phyloP scores from a whole-genome alignment of 2,329 filamentous ascomycete genomes.

The Thyridium curvatum region DNA sequence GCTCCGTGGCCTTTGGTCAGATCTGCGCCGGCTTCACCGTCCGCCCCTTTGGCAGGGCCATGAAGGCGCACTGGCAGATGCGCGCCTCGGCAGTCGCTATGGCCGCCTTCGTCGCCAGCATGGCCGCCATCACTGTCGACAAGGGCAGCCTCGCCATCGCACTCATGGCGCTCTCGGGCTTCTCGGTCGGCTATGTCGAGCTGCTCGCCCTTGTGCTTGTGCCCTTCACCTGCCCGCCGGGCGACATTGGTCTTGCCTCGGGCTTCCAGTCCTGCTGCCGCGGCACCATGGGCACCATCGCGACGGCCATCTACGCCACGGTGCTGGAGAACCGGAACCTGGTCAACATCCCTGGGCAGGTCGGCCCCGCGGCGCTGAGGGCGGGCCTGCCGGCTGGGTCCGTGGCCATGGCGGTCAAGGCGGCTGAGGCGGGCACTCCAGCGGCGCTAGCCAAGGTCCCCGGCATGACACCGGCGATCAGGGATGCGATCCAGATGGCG shows the following conservation, averaged over 20 bases:
- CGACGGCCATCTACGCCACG: neutral
- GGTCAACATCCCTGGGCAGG: neutral
- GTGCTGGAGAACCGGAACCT: neutral
- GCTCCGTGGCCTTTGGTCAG: neutral
- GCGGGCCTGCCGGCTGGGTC: neutral
- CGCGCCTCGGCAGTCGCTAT: neutral
- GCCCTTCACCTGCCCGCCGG: slow-evolving; percentile 3
- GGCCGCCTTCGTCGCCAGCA: slow-evolving; percentile 3
- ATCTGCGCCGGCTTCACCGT: neutral
- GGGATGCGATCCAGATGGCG: neutral
- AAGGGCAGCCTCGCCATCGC: slow-evolving; percentile 4
- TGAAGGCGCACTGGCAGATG: slow-evolving; percentile 1
- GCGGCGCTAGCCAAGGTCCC: neutral
- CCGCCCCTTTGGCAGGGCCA: neutral
- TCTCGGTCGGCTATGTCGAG: slow-evolving; percentile 7
- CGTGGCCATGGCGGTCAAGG: neutral
- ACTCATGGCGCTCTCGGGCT: slow-evolving; percentile 4
- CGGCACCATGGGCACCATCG: slow-evolving; percentile 1
- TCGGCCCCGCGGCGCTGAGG: neutral
- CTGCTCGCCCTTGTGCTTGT: slow-evolving; percentile 5
- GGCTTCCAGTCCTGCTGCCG: neutral
- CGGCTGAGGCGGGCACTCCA: neutral
- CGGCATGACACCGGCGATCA: neutral
- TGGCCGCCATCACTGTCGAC: neutral
- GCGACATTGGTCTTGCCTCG: slow-evolving; percentile 5